phyloP scores from a whole-genome alignment of 1,284 basidiomycete genomes.

The Pyrrhoderma lamaoense region DNA sequence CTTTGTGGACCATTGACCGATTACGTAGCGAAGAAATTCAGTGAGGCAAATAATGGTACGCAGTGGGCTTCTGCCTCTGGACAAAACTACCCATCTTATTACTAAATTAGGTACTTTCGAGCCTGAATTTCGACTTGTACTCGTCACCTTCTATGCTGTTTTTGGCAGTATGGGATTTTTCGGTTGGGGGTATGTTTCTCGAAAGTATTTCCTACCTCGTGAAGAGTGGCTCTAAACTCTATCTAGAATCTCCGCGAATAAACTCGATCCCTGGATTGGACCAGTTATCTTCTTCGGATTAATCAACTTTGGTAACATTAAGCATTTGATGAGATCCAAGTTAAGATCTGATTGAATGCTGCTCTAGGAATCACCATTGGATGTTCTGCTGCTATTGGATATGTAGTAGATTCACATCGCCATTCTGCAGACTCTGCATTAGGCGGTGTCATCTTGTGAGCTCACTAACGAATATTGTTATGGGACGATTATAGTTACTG shows the following conservation, averaged over 20 bases:
- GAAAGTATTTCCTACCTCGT: not conserved
- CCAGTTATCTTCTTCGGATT: slow-evolving; percentile 23
- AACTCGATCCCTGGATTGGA: slow-evolving; percentile 21
- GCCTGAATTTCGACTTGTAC: slow-evolving; percentile 20
- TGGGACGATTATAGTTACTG: not conserved
- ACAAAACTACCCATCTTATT: slow-evolving; percentile 1
- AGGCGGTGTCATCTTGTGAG: slow-evolving; percentile 20
- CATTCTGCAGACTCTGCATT: slow-evolving; percentile 20
- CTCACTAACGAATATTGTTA: not conserved
- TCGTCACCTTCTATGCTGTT: slow-evolving; percentile 21
- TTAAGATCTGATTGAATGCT: not conserved
- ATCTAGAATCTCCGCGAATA: slow-evolving; percentile 18
- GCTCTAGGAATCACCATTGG: slow-evolving; percentile 17
- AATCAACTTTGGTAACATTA: slow-evolving; percentile 19
- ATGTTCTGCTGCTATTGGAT: slow-evolving; percentile 21
- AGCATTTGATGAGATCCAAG: not conserved
- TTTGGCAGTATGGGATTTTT: slow-evolving; percentile 21
- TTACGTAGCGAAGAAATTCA: slow-evolving; percentile 20
- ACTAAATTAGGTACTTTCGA: slow-evolving; percentile 12
- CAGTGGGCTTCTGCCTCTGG: not conserved
- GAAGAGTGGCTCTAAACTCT: not conserved
- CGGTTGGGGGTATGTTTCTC: slow-evolving; percentile 18
- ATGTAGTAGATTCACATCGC: slow-evolving; percentile 22
- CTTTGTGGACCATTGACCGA: slow-evolving; percentile 22
- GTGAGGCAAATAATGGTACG: slow-evolving; percentile 18